Base-by-base conservation (phyloP, 176 grass and related monocot genomes). In the Rhynchospora pubera region DNA sequence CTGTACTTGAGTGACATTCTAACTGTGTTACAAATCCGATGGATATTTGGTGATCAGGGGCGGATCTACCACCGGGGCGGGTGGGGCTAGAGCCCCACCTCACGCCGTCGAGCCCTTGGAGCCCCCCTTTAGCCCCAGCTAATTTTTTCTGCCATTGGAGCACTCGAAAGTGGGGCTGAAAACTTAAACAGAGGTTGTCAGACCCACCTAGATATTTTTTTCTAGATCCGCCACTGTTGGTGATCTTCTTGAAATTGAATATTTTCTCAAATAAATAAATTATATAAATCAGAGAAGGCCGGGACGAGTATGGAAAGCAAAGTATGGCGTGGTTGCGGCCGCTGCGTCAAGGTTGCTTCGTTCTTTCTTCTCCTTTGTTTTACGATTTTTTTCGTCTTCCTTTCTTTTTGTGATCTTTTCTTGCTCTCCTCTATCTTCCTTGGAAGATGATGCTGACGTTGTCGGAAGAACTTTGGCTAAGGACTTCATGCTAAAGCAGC, bases 401-500 rank as follows among this genome's bases (percentile, higher is more conserved):
- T 53, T 19, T 43, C 18, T 47, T 3, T 65, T 82, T 53, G 22
- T 51, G 26, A 66, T 82, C 21, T 66, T 67, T 48, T 66, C 61
- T 50, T 82, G 43, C 60, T 62, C 66, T 18, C 19, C 59, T 82
- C 39, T 58, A 9, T 65, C 42, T 51, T 51, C 59, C 59, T 50
- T 32, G 0, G 19, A 32, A 24, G 57, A 45, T 19, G 56, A 79
- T n/a, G 39, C 7, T 22, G 57, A 82, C 13, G n/a, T 82, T 12
- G n/a, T 15, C 4, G 79, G 79, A 67, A 82, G 79, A n/a, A 82
- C 22, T 30, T 82, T 62, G 4, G 79, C 79, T 53, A 67, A n/a
- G 13, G 23, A 50, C 66, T 65, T 82, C 59, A 82, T 65, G 42
- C 79, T 62, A 66, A 62, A 65, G 9, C 18, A 66, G 12, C 61